phyloP scores from a whole-genome alignment of 352 stramenopile species.

The Elongisporangium prolatum region DNA sequence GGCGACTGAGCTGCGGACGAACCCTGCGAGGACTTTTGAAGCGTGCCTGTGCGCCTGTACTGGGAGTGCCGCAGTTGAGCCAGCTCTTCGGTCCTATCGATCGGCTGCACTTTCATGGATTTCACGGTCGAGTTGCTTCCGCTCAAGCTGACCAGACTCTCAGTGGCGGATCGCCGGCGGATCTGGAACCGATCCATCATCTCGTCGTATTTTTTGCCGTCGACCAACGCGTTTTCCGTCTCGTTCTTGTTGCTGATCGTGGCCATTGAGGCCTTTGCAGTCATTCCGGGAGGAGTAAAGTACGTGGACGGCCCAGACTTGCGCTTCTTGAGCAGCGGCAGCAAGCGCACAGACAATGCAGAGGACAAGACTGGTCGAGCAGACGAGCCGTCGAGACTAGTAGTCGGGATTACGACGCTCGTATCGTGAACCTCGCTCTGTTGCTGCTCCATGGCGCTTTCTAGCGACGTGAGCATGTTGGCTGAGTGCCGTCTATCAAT shows the following conservation, averaged over 20 bases:
- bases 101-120: background rate
- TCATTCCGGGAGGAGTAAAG: background rate
- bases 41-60: background rate
- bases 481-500: background rate
- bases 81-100: background rate
- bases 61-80: background rate
- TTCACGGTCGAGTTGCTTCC: background rate
- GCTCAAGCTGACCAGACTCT: background rate
- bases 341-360: background rate
- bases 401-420: background rate
- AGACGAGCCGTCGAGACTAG: background rate
- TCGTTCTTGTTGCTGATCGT: background rate
- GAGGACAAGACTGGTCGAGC: background rate
- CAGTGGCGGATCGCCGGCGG: conserved; percentile 8
- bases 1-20: background rate
- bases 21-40: background rate
- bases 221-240: background rate
- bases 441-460: background rate
- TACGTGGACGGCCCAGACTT: background rate
- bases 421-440: background rate
- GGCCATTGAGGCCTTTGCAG: background rate
- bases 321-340: background rate
- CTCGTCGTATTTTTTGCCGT: conserved; percentile 22
- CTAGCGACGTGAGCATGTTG: background rate
- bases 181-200: conserved; percentile 56